These are phyloP conservation scores for Beverwykella pulmonaria DNA, from an alignment of 495 filamentous ascomycete species.

Conservation along the genomic window DNA sequence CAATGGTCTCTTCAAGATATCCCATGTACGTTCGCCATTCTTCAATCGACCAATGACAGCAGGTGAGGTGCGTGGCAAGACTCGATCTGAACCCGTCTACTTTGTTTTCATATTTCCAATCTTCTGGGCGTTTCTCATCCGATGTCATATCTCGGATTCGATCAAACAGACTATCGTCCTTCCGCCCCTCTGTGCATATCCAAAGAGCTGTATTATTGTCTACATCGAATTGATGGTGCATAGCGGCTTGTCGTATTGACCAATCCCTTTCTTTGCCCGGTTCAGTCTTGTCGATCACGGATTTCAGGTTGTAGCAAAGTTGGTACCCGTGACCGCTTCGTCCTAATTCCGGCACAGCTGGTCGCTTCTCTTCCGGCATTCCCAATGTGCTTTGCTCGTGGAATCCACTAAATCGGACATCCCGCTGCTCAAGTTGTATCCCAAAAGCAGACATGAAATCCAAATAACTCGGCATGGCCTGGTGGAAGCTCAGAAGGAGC, in stretches of 20 bases:
- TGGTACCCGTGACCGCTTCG: slow-evolving; percentile 49
- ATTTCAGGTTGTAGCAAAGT: slow-evolving; percentile 53
- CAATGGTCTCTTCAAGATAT: slow-evolving; percentile 46
- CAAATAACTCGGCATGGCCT: slow-evolving; percentile 52
- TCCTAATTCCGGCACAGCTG: slow-evolving; percentile 46
- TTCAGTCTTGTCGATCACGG: slow-evolving; percentile 19
- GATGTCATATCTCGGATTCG: slow-evolving; percentile 45
- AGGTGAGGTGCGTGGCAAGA: slow-evolving; percentile 36
- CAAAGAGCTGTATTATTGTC: slow-evolving; percentile 37
- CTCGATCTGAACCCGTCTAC: slow-evolving; percentile 30
- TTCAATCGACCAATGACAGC: slow-evolving; percentile 49
- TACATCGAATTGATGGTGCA: slow-evolving; percentile 54
- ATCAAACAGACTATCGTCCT: slow-evolving; percentile 41
- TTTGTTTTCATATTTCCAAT: slow-evolving; percentile 12
- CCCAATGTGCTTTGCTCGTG: slow-evolving; percentile 33
- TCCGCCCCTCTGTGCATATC: slow-evolving; percentile 36
- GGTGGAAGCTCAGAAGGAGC: slow-evolving; percentile 47
- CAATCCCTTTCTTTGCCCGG: slow-evolving; percentile 41
- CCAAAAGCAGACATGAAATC: slow-evolving; percentile 53
- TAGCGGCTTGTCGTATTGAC: slow-evolving; percentile 49
- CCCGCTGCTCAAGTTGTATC: slow-evolving; percentile 42
- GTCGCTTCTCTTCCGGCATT: slow-evolving; percentile 11
- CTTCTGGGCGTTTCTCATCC: slow-evolving; percentile 38
- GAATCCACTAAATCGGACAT: slow-evolving; percentile 45
- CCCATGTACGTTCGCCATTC: slow-evolving; percentile 51